phyloP scores from a whole-genome alignment of 768 basidiomycete genomes.

The Boletus subcaerulescens region DNA sequence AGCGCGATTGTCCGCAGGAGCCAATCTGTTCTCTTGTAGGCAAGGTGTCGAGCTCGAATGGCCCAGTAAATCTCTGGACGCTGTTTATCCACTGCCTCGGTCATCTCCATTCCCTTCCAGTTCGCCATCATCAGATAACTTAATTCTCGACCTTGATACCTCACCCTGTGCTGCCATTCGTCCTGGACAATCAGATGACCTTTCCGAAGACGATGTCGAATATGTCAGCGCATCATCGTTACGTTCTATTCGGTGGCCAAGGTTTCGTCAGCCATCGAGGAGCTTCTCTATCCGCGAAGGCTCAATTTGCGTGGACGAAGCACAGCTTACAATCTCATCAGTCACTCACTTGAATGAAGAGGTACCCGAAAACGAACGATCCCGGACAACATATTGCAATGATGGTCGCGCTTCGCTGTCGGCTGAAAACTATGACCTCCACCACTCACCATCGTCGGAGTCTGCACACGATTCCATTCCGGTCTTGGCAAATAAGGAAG shows the following conservation, averaged over 20 bases:
- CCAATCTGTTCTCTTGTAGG: not conserved
- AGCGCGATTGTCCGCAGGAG: not conserved
- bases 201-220: not conserved
- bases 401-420: not conserved
- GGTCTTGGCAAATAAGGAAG: not conserved
- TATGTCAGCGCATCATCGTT: not conserved
- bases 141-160: conserved; percentile 22
- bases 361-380: not conserved
- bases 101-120: conserved; percentile 25
- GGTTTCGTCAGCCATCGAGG: not conserved
- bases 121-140: conserved; percentile 12
- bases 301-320: not conserved
- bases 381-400: not conserved
- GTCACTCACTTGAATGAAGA: not conserved
- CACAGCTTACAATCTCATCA: not conserved
- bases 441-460: not conserved
- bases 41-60: not conserved
- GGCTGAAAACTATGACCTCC: not conserved
- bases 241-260: not conserved
- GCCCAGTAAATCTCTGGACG: not conserved
- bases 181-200: not conserved
- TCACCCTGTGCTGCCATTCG: conserved; percentile 14
- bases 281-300: not conserved
- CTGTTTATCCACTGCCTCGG: conserved; percentile 9
- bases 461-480: not conserved